Conservation (phyloP, 805 yeast species). For the Metahyphopichia silvanorum region DNA sequence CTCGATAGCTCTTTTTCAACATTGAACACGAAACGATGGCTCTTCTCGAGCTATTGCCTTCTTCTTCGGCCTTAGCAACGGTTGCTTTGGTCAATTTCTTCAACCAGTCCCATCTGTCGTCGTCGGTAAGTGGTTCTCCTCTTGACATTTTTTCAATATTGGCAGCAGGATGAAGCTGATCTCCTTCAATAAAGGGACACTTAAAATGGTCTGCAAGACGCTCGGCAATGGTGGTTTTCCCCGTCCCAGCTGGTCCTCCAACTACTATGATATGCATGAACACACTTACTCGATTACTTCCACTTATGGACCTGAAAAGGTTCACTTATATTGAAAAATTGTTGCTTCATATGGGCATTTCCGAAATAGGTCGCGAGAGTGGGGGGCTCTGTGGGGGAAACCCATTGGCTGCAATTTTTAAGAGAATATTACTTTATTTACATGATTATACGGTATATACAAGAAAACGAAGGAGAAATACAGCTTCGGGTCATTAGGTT, state of each 20-base stretch:
- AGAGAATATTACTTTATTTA: no score
- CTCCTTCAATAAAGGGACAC: constrained; percentile 80
- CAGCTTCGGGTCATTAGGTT: no score
- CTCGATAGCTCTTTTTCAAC: constrained; percentile 72
- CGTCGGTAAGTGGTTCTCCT: constrained; percentile 82
- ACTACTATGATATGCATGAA: constrained; percentile 42
- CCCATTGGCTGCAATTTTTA: no score
- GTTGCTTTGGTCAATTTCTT: constrained; percentile 43
- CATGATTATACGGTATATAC: no score
- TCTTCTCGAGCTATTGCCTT: constrained; percentile 13
- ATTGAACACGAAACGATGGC: constrained; percentile 82
- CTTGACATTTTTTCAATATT: constrained; percentile 81
- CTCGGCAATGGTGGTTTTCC: constrained; percentile 78
- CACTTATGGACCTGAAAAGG: no score
- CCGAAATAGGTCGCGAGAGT: no score
- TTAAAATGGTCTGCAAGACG: constrained; percentile 42
- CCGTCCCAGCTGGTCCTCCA: constrained; percentile 97
- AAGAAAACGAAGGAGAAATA: no score
- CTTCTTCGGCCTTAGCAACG: constrained; percentile 31
- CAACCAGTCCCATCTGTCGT: constrained; percentile 93
- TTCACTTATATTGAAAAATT: no score
- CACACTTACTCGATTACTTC: no score
- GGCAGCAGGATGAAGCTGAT: constrained; percentile 62
- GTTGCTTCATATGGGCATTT: no score
- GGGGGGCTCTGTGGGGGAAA: no score